Evolutionary conservation across 2,329 filamentous ascomycete genomes (phyloP), one percentile per base, ranked within the genome.

Genomic region (Myotisia sp.): DNA sequence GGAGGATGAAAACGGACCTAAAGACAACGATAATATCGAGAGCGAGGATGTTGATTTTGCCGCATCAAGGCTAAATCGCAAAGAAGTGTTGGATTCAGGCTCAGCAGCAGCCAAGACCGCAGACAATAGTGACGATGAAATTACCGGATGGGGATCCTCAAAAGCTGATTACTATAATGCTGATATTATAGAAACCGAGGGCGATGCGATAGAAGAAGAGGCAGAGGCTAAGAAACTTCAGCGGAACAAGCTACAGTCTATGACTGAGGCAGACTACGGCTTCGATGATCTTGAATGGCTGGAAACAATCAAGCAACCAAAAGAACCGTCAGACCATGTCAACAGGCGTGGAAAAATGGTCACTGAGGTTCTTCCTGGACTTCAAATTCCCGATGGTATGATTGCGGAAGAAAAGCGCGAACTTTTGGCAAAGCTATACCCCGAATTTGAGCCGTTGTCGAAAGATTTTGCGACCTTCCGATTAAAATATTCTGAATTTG

Each of bases 161-260:
- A 87, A 74, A 54, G 79, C 79, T 41, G 87, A 93, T 47, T 92
- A 94, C 60, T 98, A 98, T 59, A 72, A 92, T 61, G 82, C 84
- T 45, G 87, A 98, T 56, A 63, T 63, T 6, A 76, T 78, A 37
- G 72, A 78, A 48, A 77, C 73, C 1, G 75, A 79, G 48, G 70
- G 73, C 40, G 75, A 78, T 57, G 90, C 90, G 0, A 59, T 92
- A 20, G 86, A 90, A 50, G 90, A 98, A 64, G 92, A 98, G 57
- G 74, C 70, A 7, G 92, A 98, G 55, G 90, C 87, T 3, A 76
- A 79, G 54, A 70, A 84, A 41, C 59, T 98, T 40, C 87, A 95
- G 55, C 76, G 85, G 58, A 94, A 93, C 67, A 87, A 90, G 52
- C 59, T 95, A 16, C 70, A 84, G 46, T 77, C 79, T 44, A 90